Conservation (phyloP, 139 green algal genomes). For the Chlorella vulgaris region DNA sequence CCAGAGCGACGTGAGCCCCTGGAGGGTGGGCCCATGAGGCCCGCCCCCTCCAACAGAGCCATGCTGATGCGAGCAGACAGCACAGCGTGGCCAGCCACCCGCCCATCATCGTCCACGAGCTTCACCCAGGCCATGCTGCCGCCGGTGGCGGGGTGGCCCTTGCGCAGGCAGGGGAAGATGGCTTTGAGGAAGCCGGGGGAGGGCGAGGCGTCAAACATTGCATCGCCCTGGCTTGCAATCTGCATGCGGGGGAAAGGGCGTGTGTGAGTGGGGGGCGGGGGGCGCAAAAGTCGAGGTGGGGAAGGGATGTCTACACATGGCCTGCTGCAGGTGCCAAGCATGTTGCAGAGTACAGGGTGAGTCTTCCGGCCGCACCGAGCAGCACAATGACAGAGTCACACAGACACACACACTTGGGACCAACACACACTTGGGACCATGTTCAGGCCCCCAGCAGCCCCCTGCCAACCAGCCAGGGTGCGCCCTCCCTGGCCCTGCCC, state of each 20-base stretch:
- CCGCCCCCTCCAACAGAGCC: conserved; percentile 10
- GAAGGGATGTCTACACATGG: too few species aligned
- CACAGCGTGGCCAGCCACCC: conserved; percentile 36
- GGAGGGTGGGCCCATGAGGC: conserved; percentile 19
- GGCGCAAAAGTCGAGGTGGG: neutral
- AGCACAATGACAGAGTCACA: too few species aligned
- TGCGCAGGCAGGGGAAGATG: conserved; percentile 41
- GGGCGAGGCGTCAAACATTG: conserved; percentile 10
- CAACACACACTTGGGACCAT: too few species aligned
- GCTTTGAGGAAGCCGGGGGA: conserved; percentile 38
- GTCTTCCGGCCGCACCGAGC: too few species aligned
- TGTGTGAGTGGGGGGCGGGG: neutral
- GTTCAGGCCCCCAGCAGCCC: neutral
- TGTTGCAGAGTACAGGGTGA: too few species aligned
- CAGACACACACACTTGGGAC: too few species aligned
- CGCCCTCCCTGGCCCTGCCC: neutral
- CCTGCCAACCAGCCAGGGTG: neutral
- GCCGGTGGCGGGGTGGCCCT: neutral
- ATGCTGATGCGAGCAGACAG: conserved; percentile 36
- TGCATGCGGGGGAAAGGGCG: neutral
- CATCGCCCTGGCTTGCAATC: conserved; percentile 36
- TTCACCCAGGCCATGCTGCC: conserved; percentile 46
- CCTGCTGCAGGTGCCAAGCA: neutral
- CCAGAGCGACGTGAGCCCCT: neutral
- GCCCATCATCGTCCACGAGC: conserved; percentile 35